phyloP scores from a whole-genome alignment of 768 basidiomycete species.

The Suillus alpinus region DNA sequence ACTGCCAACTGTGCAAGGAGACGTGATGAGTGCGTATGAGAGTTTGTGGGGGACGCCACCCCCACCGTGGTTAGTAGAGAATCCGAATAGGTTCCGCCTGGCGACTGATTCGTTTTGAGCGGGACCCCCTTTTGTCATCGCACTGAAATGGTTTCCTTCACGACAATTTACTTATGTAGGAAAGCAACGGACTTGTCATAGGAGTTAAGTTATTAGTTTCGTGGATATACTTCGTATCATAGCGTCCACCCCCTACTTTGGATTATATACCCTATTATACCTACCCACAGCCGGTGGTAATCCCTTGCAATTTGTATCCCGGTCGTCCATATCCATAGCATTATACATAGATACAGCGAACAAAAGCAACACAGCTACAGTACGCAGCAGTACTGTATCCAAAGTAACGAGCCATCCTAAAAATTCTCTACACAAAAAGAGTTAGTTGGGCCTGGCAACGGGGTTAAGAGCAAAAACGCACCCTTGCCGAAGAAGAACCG shows the following conservation, averaged over 20 bases:
- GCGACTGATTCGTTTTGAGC: slow-evolving; percentile 1
- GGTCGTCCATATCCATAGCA: neutral
- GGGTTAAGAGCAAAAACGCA: slow-evolving; percentile 29
- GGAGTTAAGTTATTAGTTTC: neutral
- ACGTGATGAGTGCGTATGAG: slow-evolving; percentile 20
- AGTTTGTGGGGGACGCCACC: slow-evolving; percentile 26
- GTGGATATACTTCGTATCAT: neutral
- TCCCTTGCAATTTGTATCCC: neutral
- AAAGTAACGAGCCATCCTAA: slow-evolving; percentile 3
- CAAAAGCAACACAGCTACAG: neutral
- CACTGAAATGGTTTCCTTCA: neutral
- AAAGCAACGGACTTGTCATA: neutral
- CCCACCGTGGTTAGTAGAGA: slow-evolving; percentile 6
- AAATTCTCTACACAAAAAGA: slow-evolving; percentile 19
- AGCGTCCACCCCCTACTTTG: neutral
- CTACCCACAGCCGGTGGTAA: neutral
- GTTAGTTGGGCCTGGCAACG: neutral
- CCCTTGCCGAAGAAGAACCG: slow-evolving; percentile 92
- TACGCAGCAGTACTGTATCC: neutral
- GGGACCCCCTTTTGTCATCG: neutral
- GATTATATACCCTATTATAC: neutral
- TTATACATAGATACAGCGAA: neutral
- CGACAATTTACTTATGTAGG: neutral
- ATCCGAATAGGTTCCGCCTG: slow-evolving; percentile 3
- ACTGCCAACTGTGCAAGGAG: slow-evolving; percentile 15